phyloP scores from a whole-genome alignment of 805 yeast species.

The Tetrapisispora nanseiensis region DNA sequence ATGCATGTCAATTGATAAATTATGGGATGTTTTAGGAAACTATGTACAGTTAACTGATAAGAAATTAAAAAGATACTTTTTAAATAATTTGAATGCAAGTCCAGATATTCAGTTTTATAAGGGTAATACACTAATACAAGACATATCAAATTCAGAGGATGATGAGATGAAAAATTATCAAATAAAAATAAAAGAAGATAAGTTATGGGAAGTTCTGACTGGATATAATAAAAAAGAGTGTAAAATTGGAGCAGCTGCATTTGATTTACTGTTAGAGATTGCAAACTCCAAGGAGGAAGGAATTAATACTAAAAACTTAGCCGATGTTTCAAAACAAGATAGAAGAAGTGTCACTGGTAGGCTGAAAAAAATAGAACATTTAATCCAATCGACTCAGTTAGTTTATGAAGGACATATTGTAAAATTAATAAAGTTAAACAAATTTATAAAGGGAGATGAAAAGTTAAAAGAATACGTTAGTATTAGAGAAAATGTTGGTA shows the following conservation, averaged over 20 bases:
- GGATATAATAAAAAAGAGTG: slow-evolving; percentile 45
- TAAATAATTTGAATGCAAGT: slow-evolving; percentile 12
- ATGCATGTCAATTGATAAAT: slow-evolving; percentile 10
- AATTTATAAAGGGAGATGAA: slow-evolving; percentile 27
- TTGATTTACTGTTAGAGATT: slow-evolving; percentile 46
- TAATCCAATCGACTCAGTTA: slow-evolving; percentile 35
- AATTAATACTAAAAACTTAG: slow-evolving; percentile 48
- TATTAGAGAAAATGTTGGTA: slow-evolving; percentile 21
- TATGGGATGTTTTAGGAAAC: slow-evolving; percentile 13
- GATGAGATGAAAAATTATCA: not conserved
- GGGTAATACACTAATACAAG: not conserved
- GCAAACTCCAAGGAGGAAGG: slow-evolving; percentile 50
- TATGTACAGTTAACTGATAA: slow-evolving; percentile 6
- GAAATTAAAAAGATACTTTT: slow-evolving; percentile 13
- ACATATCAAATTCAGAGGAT: slow-evolving; percentile 3
- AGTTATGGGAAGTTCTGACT: slow-evolving; percentile 48
- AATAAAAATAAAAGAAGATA: slow-evolving; percentile 42
- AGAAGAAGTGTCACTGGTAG: slow-evolving; percentile 60
- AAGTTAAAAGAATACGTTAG: slow-evolving; percentile 21
- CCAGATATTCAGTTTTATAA: slow-evolving; percentile 10
- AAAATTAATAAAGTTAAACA: slow-evolving; percentile 41
- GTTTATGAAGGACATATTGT: slow-evolving; percentile 42
- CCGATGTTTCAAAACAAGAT: slow-evolving; percentile 54
- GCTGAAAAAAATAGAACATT: slow-evolving; percentile 43
- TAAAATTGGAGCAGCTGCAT: slow-evolving; percentile 46